Base-by-base conservation (phyloP, 768 basidiomycete genomes). In the Mycena floridula region DNA sequence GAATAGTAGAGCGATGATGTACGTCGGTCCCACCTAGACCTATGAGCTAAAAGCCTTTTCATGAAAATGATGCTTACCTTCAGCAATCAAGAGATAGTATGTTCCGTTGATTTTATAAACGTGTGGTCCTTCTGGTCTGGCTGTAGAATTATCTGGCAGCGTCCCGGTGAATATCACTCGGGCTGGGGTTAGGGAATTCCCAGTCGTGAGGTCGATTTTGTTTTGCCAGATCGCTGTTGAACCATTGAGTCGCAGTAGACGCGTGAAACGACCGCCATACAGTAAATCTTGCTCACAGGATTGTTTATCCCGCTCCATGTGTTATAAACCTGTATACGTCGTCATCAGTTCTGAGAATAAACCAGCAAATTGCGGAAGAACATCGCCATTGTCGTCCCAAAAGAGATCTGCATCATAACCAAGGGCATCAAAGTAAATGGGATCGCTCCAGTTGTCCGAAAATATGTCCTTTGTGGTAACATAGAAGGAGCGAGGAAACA, bases 81-180 rank as follows among this genome's bases (percentile, higher is more conserved):
- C 67, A 7, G 68, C 68, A 35, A 69, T 67, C 40, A 70, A 51
- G 25, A 70, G 55, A 32, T 68, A 69, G 44, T 70, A 70, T 6
- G 66, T 67, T 2, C 52, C 53, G 47, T 70, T 62, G 49, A 67
- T 59, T 35, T 50, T 51, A 46, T 70, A 69, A 12, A 70, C 42
- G 49, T 70, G 68, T 28, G 68, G 68, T 25, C 68, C 68, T 51
- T 70, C 68, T 5, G 68, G 68, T 5, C 67, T 56, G n/a, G 65
- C 27, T 5, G 41, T 42, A 11, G 65, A 56, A 28, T 65, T 62
- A 30, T 64, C 53, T 7, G 64, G 62, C 20, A 70, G 58, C 13
- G 64, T 67, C 8, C 68, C 68, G 2, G 50, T 52, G 50, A 66
- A 70, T 40, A 70, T 68, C 35, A 59, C 50, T 42, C 60, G 45